Base-by-base conservation (phyloP, 345 rosid genomes). In the Acer yangbiense region DNA sequence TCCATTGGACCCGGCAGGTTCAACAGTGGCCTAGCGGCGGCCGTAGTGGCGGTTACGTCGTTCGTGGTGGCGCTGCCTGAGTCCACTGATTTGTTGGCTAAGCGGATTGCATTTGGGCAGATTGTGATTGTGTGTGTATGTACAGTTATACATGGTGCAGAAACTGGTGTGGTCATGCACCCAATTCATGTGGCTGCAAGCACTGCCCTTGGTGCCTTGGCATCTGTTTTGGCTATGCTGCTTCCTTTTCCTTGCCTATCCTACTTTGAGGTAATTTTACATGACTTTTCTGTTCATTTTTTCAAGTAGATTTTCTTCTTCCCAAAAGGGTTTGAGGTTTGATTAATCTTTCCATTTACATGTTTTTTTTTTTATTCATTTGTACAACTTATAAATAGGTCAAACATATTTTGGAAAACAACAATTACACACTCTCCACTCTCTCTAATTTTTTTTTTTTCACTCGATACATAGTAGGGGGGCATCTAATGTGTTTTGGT, bases 61-160 rank as follows among this genome's bases (percentile, higher is more conserved):
- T 92, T 94, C 71, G 35, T 84, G 76, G 92, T 94, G 35, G 98
- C 94, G n/a, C 77, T 92, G 71, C 98, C 98, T 1, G 85, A 78
- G 77, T 91, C 90, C 32, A 89, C 92, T 6, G 80, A 85, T 71
- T 63, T 94, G 80, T 55, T 86, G 85, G 82, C 93, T 13, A 94
- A 92, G 82, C 82, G 97, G 78, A 87, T 94, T 67, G 95, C 97
- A 46, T 92, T 91, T 68, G 97, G 97, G 67, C 97, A 92, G 86
- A 82, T 86, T 12, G 94, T 92, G 64, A 88, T 91, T 41, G 84
- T 94, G 46, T 94, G 78, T 50, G 94, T 88, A 11, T 88, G 89
- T 39, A 70, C 88, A 41, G 92, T 80, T 39, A 82, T 90, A 66
- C 65, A 84, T 48, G 88, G 90, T 16, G 87, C 83, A 58, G 75